Evolutionary conservation across 345 rosid genomes (phyloP).

Genomic region (Populus simonii): DNA sequence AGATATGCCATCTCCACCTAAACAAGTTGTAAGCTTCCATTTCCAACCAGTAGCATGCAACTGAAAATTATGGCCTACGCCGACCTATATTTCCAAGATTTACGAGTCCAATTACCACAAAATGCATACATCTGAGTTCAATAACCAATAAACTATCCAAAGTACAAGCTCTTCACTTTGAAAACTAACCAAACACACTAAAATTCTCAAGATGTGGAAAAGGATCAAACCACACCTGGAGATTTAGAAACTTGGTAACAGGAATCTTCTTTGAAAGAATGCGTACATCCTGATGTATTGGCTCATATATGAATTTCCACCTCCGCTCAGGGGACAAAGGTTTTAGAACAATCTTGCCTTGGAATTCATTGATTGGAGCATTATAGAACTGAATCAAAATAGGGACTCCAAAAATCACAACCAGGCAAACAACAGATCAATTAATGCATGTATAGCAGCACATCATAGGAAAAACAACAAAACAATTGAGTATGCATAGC

Average conservation of each 20-base stretch:
- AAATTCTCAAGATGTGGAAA: background rate
- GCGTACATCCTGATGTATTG: conserved; percentile 61
- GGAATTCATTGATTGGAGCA: conserved; percentile 77
- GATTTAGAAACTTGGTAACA: conserved; percentile 68
- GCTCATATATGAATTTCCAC: conserved; percentile 85
- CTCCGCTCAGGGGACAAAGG: conserved; percentile 64
- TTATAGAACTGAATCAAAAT: conserved; percentile 60
- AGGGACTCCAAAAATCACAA: conserved; percentile 16
- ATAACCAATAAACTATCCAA: conserved; percentile 1
- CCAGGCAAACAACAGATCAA: background rate
- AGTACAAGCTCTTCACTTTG: background rate
- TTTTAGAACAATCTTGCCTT: conserved; percentile 78
- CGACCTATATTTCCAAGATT: conserved; percentile 47
- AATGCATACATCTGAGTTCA: conserved; percentile 1
- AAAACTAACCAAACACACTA: background rate
- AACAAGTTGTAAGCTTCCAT: conserved; percentile 84
- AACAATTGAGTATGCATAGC: background rate
- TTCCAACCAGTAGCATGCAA: conserved; percentile 78
- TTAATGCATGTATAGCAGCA: background rate
- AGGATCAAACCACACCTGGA: conserved; percentile 52
- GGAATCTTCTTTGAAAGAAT: conserved; percentile 82
- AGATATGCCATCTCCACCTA: conserved; percentile 86
- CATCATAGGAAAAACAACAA: background rate
- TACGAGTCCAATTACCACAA: background rate
- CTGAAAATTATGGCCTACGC: conserved; percentile 77